phyloP scores from a whole-genome alignment of 2,329 filamentous ascomycete species.

The Fusarium robinianum region DNA sequence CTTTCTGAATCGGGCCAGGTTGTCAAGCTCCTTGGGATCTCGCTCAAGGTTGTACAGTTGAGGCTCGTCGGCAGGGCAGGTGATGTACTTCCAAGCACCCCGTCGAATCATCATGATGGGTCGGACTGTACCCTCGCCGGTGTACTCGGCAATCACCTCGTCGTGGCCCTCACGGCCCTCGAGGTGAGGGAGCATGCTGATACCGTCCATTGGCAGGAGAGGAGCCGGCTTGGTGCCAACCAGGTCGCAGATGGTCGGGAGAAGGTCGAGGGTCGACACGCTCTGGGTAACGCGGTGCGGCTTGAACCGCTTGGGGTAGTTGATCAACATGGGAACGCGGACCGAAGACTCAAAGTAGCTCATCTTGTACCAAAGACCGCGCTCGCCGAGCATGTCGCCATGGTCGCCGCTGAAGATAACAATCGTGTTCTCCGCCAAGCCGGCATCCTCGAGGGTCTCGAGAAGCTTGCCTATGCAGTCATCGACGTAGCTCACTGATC shows the following conservation, averaged over 20 bases:
- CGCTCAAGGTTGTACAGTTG: slow-evolving; percentile 79
- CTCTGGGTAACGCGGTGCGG: slow-evolving; percentile 80
- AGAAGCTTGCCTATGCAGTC: slow-evolving; percentile 87
- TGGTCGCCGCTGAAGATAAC: slow-evolving; percentile 93
- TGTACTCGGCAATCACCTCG: slow-evolving; percentile 94
- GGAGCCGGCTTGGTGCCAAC: slow-evolving; percentile 71
- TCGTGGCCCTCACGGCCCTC: slow-evolving; percentile 69
- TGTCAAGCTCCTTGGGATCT: slow-evolving; percentile 78
- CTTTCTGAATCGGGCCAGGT: slow-evolving; percentile 62
- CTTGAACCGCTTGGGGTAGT: slow-evolving; percentile 74
- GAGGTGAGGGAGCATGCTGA: slow-evolving; percentile 79
- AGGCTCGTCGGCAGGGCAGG: slow-evolving; percentile 79
- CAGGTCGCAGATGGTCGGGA: slow-evolving; percentile 86
- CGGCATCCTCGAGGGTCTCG: slow-evolving; percentile 75
- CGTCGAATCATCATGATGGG: slow-evolving; percentile 94
- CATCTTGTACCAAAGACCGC: slow-evolving; percentile 97
- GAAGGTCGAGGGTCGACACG: slow-evolving; percentile 87
- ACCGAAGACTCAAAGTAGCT: slow-evolving; percentile 92
- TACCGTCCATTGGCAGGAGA: slow-evolving; percentile 82
- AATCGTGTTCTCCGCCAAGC: slow-evolving; percentile 83
- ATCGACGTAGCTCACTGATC: slow-evolving; percentile 91
- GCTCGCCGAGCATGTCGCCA: slow-evolving; percentile 94
- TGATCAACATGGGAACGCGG: slow-evolving; percentile 84
- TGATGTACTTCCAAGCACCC: slow-evolving; percentile 88
- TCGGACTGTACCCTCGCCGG: slow-evolving; percentile 86